Base-by-base conservation (phyloP, 2,329 filamentous ascomycete genomes). In the Furcasterigmium sp. region DNA sequence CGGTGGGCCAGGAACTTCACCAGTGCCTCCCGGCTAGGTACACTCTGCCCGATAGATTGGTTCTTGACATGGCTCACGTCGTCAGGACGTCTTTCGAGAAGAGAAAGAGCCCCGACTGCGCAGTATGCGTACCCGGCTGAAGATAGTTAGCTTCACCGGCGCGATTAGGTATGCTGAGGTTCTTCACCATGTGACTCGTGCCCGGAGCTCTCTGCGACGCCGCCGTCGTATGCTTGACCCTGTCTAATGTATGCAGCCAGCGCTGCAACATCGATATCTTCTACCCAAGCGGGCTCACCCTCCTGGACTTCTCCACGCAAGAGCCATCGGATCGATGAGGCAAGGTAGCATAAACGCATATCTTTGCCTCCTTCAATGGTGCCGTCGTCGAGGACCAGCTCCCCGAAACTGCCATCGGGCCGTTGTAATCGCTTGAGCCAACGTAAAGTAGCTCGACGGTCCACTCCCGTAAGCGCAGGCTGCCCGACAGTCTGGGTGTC, bases 51-150 rank as follows among this genome's bases (percentile, higher is more conserved):
- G n/a, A n/a, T n/a, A n/a, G n/a, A n/a, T n/a, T n/a, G n/a, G n/a
- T n/a, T 50, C 5, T 56, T 50, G 39, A 55, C 56, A 42, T 42
- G 46, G 40, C 67, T 54, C n/a, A 57, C 49, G 2, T 56, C 57
- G 42, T 68, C 60, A 1, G 70, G 64, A 1, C 85, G 72, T 10
- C 81, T 78, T 46, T 80, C 78, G n/a, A 96, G 72, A 39, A 96
- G 78, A 2, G 80, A 78, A 5, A 97, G 69, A 5, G 89, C 85
- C 10, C 80, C 82, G 42, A 96, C 76, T 8, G 85, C 90, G 62
- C 90, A 96, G 69, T 91, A 96, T 9, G 88, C 90, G 61, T 95
- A 91, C 17, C 93, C 93, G 53, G 88, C 87, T 90, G 41, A 23
- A 26, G 25, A n/a, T 32, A n/a, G 38, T 49, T 39, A 43, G 38